Evolutionary conservation across 352 stramenopile genomes (phyloP).

Genomic region (Pythium insidiosum): DNA sequence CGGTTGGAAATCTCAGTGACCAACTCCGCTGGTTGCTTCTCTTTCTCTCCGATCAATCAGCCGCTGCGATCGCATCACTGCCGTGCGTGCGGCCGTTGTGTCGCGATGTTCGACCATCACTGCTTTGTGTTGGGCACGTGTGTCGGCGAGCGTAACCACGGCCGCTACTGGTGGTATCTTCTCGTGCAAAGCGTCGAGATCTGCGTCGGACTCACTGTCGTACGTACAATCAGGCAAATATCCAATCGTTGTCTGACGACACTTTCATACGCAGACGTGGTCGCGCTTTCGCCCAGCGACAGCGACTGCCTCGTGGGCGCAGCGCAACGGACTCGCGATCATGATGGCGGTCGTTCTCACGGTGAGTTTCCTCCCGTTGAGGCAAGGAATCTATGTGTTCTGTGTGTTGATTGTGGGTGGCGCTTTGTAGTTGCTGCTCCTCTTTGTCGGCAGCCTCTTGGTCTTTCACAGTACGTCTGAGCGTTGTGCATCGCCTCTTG

Average conservation of each 20-base stretch:
- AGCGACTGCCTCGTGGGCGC: slow-evolving; percentile 15
- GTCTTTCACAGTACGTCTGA: slow-evolving; percentile 26
- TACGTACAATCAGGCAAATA: too few species aligned
- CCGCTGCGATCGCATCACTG: slow-evolving; percentile 87
- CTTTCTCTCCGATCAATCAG: slow-evolving; percentile 6
- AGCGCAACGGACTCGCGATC: slow-evolving; percentile 13
- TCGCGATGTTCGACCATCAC: slow-evolving; percentile 91
- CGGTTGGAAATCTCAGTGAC: not conserved
- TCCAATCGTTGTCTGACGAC: too few species aligned
- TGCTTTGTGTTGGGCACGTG: slow-evolving; percentile 84
- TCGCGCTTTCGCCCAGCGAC: slow-evolving; percentile 5
- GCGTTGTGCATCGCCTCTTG: not conserved
- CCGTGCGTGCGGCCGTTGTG: slow-evolving; percentile 58
- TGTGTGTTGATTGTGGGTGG: slow-evolving; percentile 1
- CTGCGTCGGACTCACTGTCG: slow-evolving; percentile 15
- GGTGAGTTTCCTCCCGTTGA: slow-evolving; percentile 13
- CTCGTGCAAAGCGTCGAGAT: slow-evolving; percentile 28
- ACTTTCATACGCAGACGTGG: too few species aligned
- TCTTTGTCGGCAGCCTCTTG: slow-evolving; percentile 10
- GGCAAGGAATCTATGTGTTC: not conserved
- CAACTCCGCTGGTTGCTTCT: not conserved
- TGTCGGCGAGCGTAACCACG: slow-evolving; percentile 88
- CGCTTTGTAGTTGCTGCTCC: slow-evolving; percentile 7
- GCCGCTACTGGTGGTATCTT: slow-evolving; percentile 75
- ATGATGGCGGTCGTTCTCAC: slow-evolving; percentile 16